phyloP scores from a whole-genome alignment of 2,329 filamentous ascomycete species.

The Neopestalotiopsis sp. region DNA sequence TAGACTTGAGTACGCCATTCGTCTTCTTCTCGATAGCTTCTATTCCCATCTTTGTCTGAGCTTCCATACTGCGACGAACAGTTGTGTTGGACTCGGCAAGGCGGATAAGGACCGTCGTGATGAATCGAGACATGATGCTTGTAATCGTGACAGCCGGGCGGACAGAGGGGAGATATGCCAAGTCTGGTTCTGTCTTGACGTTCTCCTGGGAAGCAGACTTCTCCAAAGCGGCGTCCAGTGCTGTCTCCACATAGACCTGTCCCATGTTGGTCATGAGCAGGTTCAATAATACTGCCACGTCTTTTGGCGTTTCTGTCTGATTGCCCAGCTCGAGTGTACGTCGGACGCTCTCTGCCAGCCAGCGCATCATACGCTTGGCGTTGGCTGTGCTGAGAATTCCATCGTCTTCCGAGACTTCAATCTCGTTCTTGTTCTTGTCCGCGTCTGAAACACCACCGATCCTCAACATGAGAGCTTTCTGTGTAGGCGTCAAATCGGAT shows the following conservation, averaged over 20 bases:
- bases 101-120: conserved; percentile 86
- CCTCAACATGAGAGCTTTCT: conserved; percentile 87
- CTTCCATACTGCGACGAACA: conserved; percentile 87
- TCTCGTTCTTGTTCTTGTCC: conserved; percentile 78
- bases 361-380: conserved; percentile 97
- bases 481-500: conserved; percentile 83
- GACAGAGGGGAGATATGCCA: conserved; percentile 80
- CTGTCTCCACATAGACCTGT: conserved; percentile 75
- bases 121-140: conserved; percentile 91
- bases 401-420: conserved; percentile 90
- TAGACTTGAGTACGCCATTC: conserved; percentile 61
- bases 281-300: conserved; percentile 83
- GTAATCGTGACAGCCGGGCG: conserved; percentile 86
- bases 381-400: conserved; percentile 81
- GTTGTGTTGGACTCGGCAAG: conserved; percentile 90
- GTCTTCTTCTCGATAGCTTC: conserved; percentile 86
- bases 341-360: conserved; percentile 94
- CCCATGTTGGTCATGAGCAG: conserved; percentile 88
- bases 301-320: conserved; percentile 88
- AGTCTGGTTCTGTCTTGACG: conserved; percentile 83
- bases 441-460: conserved; percentile 85
- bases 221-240: conserved; percentile 73
- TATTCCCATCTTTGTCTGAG: conserved; percentile 74
- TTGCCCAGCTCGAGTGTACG: conserved; percentile 89
- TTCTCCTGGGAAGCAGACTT: conserved; percentile 77